Conservation (phyloP, 176 grass and related monocot species). For the Oryza glaberrima region DNA sequence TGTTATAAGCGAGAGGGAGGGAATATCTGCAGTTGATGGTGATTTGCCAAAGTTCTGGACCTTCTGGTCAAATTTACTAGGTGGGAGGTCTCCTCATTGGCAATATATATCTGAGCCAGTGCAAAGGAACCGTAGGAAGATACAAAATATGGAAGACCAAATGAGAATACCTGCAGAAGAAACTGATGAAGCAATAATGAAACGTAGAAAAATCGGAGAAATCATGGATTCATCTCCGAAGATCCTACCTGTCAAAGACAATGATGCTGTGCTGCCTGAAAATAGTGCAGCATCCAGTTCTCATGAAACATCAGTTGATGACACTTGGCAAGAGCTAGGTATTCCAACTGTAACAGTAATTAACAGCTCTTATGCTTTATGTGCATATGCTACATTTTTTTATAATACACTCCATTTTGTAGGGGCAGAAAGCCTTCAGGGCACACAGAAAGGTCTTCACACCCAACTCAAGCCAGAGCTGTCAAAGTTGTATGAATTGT, state of each 20-base stretch:
- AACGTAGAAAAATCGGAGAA: conserved; percentile 60
- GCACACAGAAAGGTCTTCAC: conserved; percentile 65
- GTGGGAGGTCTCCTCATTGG: conserved; percentile 68
- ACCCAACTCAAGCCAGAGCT: conserved; percentile 71
- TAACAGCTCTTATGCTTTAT: conserved; percentile 24
- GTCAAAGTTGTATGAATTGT: conserved; percentile 59
- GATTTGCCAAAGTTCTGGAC: conserved; percentile 74
- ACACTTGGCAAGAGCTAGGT: conserved; percentile 61
- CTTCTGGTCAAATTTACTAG: conserved; percentile 84
- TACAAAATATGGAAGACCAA: conserved; percentile 54
- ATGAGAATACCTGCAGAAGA: conserved; percentile 44
- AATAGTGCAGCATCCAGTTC: conserved; percentile 36
- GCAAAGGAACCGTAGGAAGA: conserved; percentile 77
- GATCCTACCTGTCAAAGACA: conserved; percentile 44
- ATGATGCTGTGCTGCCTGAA: conserved; percentile 35
- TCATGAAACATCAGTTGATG: conserved; percentile 43
- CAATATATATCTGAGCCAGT: conserved; percentile 68
- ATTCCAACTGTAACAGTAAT: conserved; percentile 43
- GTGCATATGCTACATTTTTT: conserved; percentile 21
- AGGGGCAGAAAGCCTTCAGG: conserved; percentile 59
- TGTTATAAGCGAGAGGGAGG: conserved; percentile 75
- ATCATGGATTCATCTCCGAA: conserved; percentile 44
- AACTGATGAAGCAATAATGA: conserved; percentile 59
- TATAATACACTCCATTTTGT: conserved; percentile 44
- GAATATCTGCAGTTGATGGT: conserved; percentile 61